Evolutionary conservation across 1,139 yeast genomes (phyloP), one percentile per base, ranked within the genome.

Genomic region (Kluyveromyces sp.): DNA sequence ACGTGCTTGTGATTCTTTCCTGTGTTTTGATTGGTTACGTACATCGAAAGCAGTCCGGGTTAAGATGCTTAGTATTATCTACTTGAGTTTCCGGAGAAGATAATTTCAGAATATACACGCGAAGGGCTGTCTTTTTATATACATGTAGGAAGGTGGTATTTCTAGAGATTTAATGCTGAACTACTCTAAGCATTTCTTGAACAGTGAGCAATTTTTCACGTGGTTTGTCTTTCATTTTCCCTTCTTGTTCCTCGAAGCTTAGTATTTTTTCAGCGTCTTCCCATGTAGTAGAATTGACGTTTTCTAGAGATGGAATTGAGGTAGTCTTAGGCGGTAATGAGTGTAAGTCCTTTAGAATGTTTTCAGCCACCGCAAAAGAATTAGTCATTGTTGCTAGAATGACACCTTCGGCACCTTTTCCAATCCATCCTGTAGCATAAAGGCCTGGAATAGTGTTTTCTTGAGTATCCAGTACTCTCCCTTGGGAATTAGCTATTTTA

Each of bases 371-470:
- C 34, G 79, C 79, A 57, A 82, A 84, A 0, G 95, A 77, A 50
- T 87, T 94, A 73, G 83, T 75, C 86, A 92, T 87, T 0, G 98
- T 88, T 15, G 85, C 76, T 10, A 96, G 95, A 53, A 92, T 92
- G 4, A 89, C 95, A 1, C 99, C 99, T 34, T 78, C 75, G 6
- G 96, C 88, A 0, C 96, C 96, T 47, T 77, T 82, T 50, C 84
- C 80, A 46, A 90, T 83, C 99, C 99, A 92, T 0, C 99, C 99
- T 3, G 92, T 72, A 1, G 87, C 81, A 58, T 89, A 92, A 54
- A 87, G 68, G 0, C 90, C 86, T 1, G 73, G 70, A 27, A 66
- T 46, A 1, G 53, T 58, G 1, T 61, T 54, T n/a, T 59, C 64
- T 3, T 59, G 53, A 0, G 50, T 48, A 15, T 68, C 61, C 10